phyloP scores from a whole-genome alignment of 2,329 filamentous ascomycete genomes.

The Ceratocystis eucalypticola region DNA sequence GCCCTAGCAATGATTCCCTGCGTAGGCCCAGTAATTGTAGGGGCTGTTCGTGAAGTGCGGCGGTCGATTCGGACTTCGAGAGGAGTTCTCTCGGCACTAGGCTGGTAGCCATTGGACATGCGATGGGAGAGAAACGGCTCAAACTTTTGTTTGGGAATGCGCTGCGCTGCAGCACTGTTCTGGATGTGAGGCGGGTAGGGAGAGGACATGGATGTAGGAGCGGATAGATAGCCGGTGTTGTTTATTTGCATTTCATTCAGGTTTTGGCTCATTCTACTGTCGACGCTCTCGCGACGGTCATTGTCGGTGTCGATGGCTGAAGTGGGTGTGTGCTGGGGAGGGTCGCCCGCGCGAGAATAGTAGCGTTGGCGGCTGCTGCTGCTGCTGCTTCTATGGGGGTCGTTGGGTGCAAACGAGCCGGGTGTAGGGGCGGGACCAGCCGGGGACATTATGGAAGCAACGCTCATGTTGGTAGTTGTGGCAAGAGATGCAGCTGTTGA shows the following conservation, averaged over 20 bases:
- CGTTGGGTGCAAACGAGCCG: slow-evolving; percentile 51
- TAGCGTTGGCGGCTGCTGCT: slow-evolving; percentile 31
- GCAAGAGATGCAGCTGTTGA: not conserved
- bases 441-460: slow-evolving; percentile 28
- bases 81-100: slow-evolving; percentile 44
- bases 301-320: slow-evolving; percentile 26
- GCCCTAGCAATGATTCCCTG: slow-evolving; percentile 52
- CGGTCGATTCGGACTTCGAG: slow-evolving; percentile 29
- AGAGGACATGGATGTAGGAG: slow-evolving; percentile 29
- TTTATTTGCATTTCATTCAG: slow-evolving; percentile 58
- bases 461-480: slow-evolving; percentile 6
- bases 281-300: slow-evolving; percentile 58
- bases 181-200: slow-evolving; percentile 67
- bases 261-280: slow-evolving; percentile 61
- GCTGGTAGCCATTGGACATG: slow-evolving; percentile 53
- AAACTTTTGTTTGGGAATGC: slow-evolving; percentile 41
- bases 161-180: slow-evolving; percentile 60
- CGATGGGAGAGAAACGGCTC: slow-evolving; percentile 43
- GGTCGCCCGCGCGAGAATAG: slow-evolving; percentile 24
- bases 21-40: slow-evolving; percentile 60
- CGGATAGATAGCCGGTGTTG: slow-evolving; percentile 26
- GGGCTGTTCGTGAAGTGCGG: slow-evolving; percentile 51
- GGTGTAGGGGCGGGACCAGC: slow-evolving; percentile 44
- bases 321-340: not conserved
- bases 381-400: slow-evolving; percentile 19